phyloP scores from a whole-genome alignment of 768 basidiomycete species.

The Nidularia pulvinata region DNA sequence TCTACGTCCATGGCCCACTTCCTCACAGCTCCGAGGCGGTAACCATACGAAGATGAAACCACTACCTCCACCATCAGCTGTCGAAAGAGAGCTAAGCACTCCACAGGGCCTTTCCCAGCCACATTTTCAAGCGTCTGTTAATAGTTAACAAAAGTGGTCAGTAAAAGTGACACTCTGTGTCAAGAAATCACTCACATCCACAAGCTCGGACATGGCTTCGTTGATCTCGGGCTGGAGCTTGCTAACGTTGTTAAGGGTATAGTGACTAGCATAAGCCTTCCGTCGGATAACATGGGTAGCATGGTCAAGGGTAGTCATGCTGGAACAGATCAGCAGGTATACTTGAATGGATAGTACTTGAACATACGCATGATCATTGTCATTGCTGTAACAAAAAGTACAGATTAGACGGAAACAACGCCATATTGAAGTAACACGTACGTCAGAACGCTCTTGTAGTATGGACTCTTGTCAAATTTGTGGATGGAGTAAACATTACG shows the following conservation, averaged over 20 bases:
- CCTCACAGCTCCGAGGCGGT: conserved; percentile 66
- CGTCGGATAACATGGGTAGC: conserved; percentile 67
- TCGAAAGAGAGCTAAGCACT: conserved; percentile 73
- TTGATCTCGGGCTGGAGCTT: conserved; percentile 74
- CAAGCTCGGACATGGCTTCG: conserved; percentile 59
- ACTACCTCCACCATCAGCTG: conserved; percentile 79
- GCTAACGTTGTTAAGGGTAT: conserved; percentile 60
- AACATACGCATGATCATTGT: conserved; percentile 81
- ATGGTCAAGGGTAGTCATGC: conserved; percentile 84
- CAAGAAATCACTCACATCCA: conserved; percentile 45
- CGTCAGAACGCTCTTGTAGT: conserved; percentile 84
- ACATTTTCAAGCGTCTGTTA: conserved; percentile 58
- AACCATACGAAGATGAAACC: conserved; percentile 68
- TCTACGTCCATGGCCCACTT: conserved; percentile 68
- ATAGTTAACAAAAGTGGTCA: background rate
- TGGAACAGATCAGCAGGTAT: conserved; percentile 27
- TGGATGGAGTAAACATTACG: conserved; percentile 71
- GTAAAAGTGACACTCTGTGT: background rate
- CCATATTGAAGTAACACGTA: conserved; percentile 30
- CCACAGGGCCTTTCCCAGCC: conserved; percentile 56
- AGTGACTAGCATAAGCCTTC: conserved; percentile 77
- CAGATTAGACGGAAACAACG: no score
- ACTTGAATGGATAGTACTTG: conserved; percentile 14
- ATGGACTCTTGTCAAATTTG: conserved; percentile 82
- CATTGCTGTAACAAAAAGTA: conserved; percentile 48